Base-by-base conservation (phyloP, 2,329 filamentous ascomycete species). In the Colletotrichum magnum region DNA sequence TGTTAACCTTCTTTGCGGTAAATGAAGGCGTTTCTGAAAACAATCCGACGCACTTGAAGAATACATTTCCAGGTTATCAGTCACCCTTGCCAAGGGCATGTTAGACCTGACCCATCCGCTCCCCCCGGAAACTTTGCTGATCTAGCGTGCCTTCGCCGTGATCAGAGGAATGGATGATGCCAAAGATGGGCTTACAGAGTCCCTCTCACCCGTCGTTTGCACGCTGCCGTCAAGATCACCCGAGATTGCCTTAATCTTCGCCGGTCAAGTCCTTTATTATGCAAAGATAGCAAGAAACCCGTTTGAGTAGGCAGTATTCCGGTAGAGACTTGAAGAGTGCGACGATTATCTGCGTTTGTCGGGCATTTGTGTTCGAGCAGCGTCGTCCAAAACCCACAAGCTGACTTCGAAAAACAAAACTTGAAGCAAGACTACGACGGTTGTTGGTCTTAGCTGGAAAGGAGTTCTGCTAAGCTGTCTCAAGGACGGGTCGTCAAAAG, bases 241-340 rank as follows among this genome's bases (percentile, higher is more conserved):
- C 7, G 77, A 72, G 4, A 56, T 84, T 28, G 79, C 77, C 53
- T 85, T 85, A 64, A 56, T 83, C 6, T 84, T 85, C 67, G 80
- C 78, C 36, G 83, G 83, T 0, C 83, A 85, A 70, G 82, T 83
- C 3, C 75, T 81, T 1, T 81, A 84, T 56, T 83, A 79, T 76
- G 76, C 81, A 0, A 73, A 77, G 41, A 84, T 85, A 82, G 83
- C 82, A 9, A 73, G 75, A 24, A 79, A 81, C 70, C 75, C 83
- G 54, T 57, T 85, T 75, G 75, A 74, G 3, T 81, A 85, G 48
- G 75, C 82, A 1, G 74, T 75, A 15, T 87, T 87, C 73, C 76
- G 77, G 2, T 59, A 80, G 21, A 79, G 79, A 36, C 74, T 88
- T 36, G 72, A 76, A n/a, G 76, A 73, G 6, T 61, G 36, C n/a